Evolutionary conservation across 2,329 filamentous ascomycete genomes (phyloP), one percentile per base, ranked within the genome.

Genomic region (Purpureocillium lavendulum): DNA sequence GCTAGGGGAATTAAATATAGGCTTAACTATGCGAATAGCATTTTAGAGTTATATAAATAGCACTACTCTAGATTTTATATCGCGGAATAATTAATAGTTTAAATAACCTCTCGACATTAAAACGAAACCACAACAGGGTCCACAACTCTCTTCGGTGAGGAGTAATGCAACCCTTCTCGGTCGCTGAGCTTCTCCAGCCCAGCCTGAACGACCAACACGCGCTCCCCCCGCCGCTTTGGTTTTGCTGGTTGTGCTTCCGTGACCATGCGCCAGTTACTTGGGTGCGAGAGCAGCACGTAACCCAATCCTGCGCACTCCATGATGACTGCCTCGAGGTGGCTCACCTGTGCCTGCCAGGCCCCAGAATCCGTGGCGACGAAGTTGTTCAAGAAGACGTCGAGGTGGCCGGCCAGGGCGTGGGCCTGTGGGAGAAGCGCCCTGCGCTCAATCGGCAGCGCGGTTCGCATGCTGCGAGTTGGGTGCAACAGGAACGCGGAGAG

Each of bases 401-500:
- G 21, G 45, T 46, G 3, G 48, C 47, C 8, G 49, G 44, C 29
- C 4, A 70, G 50, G 9, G 49, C 41, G 1, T 48, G 42, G 2
- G 61, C 61, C 40, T 61, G 55, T 4, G 51, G 51, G 2, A 54
- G 50, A 33, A 57, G 48, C 8, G 50, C 45, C 12, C 56, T 47
- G 10, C 58, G 49, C 11, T 55, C 48, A 0, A 55, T 52, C 0
- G 48, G 46, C 7, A 69, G 51, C 2, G 62, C 45, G 2, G 57
- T 61, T 6, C 63, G 55, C 36, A 62, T 55, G 40, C 51, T 58
- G 24, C 61, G 61, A 16, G 40, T 46, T 1, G 64, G 56, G 40
- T 67, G 61, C 12, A 69, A 59, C 9, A 70, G 52, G 40, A 66
- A 66, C 11, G 60, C 58, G 4, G 66, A 62, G 11, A 69, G 51